Conservation (phyloP, 108 stramenopile genomes). For the Skeletonema potamos region DNA sequence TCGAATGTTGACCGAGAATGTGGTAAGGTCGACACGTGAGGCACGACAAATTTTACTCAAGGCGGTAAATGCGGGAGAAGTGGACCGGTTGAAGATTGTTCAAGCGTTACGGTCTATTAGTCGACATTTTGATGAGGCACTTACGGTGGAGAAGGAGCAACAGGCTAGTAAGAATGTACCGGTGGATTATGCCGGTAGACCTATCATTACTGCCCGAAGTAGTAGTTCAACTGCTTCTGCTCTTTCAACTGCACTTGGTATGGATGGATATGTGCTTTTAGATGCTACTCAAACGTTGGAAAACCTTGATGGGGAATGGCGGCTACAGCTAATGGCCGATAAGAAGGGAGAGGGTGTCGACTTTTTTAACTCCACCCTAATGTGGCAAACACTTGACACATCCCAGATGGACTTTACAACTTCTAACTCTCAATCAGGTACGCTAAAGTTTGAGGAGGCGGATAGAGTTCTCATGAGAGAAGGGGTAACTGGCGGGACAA, state of each 20-base stretch:
- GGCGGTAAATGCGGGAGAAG: conserved; percentile 65
- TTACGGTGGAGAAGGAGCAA: conserved; percentile 46
- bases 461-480: conserved; percentile 54
- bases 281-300: conserved; percentile 60
- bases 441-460: conserved; percentile 46
- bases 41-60: conserved; percentile 84
- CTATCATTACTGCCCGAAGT: conserved; percentile 17
- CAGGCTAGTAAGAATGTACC: conserved; percentile 39
- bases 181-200: conserved; percentile 39
- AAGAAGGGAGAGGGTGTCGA: conserved; percentile 80
- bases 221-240: conserved; percentile 14
- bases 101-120: conserved; percentile 74
- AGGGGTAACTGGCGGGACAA: background rate
- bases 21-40: conserved; percentile 79
- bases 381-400: conserved; percentile 65
- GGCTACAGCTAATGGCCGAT: conserved; percentile 80
- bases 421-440: conserved; percentile 50
- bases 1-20: conserved; percentile 79
- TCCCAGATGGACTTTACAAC: conserved; percentile 51
- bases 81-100: conserved; percentile 59
- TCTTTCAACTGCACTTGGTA: conserved; percentile 21
- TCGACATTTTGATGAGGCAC: conserved; percentile 67
- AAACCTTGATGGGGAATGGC: conserved; percentile 76
- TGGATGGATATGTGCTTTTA: conserved; percentile 67
- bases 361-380: conserved; percentile 71